Base-by-base conservation (phyloP, 2,329 filamentous ascomycete genomes). In the Plenodomus biglobosus region DNA sequence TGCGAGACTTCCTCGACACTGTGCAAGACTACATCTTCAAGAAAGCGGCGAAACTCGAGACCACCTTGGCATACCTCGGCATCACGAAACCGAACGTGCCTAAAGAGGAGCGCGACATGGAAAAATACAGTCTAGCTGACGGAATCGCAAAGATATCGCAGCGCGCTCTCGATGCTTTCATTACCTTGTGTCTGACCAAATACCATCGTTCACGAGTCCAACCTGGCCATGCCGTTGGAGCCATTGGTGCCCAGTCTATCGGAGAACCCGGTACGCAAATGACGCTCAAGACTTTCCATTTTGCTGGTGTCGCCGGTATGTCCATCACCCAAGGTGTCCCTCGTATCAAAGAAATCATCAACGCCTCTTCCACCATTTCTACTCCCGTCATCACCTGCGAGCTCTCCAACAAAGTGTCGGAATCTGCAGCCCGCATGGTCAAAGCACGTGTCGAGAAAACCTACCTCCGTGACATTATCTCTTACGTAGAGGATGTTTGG, bases 281-380 rank as follows among this genome's bases (percentile, higher is more conserved):
- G 94, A 99, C 94, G 1, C 77, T 99, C 56, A 97, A 97, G 76
- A 97, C 94, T 69, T 97, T 97, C 84, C 94, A 97, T 87, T 99
- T 99, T 78, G 94, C 94, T 69, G 94, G 94, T 88, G 94, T 99
- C 56, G 94, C 94, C 37, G 92, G 92, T 71, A 97, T 99, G 94
- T 96, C 90, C 81, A 96, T 99, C 68, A 99, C 94, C 0, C 90
- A 96, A 68, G 94, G 94, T 88, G 94, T 99, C 6, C 94, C 94
- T 1, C 92, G 94, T 85, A 99, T 99, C 78, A 99, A 99, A 76
- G 94, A 99, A 79, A 99, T 99, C 60, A 99, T 99, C 84, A 99
- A 99, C 75, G 94, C 94, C 5, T 96, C 91, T 8, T 95, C 91
- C 70, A 78, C 80, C 41, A 99, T 99, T 73, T 95, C 88, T 71